Evolutionary conservation across 495 filamentous ascomycete species (phyloP).

Genomic region (Letharia lupina): DNA sequence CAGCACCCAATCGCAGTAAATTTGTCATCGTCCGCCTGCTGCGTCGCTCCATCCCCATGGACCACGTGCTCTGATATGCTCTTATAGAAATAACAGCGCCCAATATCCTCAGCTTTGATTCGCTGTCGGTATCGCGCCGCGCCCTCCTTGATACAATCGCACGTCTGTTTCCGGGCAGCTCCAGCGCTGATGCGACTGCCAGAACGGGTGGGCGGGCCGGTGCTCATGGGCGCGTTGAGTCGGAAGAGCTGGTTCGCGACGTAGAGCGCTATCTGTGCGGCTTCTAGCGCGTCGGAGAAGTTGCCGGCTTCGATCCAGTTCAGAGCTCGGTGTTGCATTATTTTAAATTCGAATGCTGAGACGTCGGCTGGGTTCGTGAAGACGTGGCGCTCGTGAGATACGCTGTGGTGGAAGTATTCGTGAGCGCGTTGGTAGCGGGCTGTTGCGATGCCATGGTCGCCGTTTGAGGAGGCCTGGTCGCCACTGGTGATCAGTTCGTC

Average conservation of each 20-base stretch:
- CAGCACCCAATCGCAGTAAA: slow-evolving; percentile 14
- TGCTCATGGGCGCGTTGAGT: not conserved
- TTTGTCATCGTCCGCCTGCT: slow-evolving; percentile 14
- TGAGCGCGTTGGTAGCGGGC: slow-evolving; percentile 5
- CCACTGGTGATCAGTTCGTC: slow-evolving; percentile 9
- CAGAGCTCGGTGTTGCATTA: slow-evolving; percentile 8
- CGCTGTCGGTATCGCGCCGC: slow-evolving; percentile 10
- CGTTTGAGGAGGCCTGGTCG: not conserved
- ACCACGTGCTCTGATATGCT: slow-evolving; percentile 4
- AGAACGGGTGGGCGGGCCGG: not conserved
- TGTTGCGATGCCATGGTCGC: not conserved
- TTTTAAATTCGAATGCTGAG: slow-evolving; percentile 5
- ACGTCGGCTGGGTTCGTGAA: slow-evolving; percentile 8
- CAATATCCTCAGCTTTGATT: slow-evolving; percentile 13
- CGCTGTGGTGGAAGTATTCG: slow-evolving; percentile 12
- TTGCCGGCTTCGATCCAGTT: slow-evolving; percentile 1
- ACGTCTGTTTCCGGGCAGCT: slow-evolving; percentile 6
- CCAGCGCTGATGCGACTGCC: not conserved
- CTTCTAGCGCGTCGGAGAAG: slow-evolving; percentile 5
- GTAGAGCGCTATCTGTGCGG: slow-evolving; percentile 3
- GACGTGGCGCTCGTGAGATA: not conserved
- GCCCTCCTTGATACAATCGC: slow-evolving; percentile 7
- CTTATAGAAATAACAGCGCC: slow-evolving; percentile 14
- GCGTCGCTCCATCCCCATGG: slow-evolving; percentile 4
- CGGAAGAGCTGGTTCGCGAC: slow-evolving; percentile 6